Base-by-base conservation (phyloP, 2,329 filamentous ascomycete species). In the Blastomyces percursus region DNA sequence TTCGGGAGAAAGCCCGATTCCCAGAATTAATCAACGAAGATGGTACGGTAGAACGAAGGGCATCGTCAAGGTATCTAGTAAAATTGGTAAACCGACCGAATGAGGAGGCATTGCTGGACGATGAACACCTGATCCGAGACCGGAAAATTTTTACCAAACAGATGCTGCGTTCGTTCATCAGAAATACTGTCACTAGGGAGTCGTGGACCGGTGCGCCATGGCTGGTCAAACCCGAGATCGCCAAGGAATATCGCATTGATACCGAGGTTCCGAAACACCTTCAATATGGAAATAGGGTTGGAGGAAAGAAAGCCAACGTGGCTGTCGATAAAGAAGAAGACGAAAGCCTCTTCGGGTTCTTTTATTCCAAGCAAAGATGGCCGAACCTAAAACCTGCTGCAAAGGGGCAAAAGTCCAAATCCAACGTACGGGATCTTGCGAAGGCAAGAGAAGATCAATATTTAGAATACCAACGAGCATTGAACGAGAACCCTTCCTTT, bases 181-280 rank as follows among this genome's bases (percentile, higher is more conserved):
- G 96, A 73, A 92, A 95, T 75, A 94, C 91, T 0, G 88, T 96
- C n/a, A 88, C 87, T 1, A 82, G 93, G 65, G 94, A 97, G 71
- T 85, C 91, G 3, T 97, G 92, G 91, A 93, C 86, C 64, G 93
- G 93, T n/a, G 94, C 94, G 0, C 93, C 94, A 0, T 99, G 94
- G 94, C 79, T 96, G 62, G 93, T 97, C 21, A 96, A 95, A 76
- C 83, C 88, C 44, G 86, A 91, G 61, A 86, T 96, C 64, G 94
- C 94, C 0, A 84, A 85, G 55, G 83, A 87, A 66, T 96, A 94
- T 74, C 87, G 90, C 65, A 94, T 99, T 66, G 87, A 91, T 65
- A 91, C 86, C n/a, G 86, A 90, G 61, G 85, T 97, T 14, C 94
- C 94, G 7, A 83, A 86, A 60, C 88, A 95, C 70, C 80, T 96